A percentile compares a stretch with the other conserved stretches of the same genome.
Conservation (phyloP, 2,329 filamentous ascomycete genomes). For the Lithohypha guttulata region DNA sequence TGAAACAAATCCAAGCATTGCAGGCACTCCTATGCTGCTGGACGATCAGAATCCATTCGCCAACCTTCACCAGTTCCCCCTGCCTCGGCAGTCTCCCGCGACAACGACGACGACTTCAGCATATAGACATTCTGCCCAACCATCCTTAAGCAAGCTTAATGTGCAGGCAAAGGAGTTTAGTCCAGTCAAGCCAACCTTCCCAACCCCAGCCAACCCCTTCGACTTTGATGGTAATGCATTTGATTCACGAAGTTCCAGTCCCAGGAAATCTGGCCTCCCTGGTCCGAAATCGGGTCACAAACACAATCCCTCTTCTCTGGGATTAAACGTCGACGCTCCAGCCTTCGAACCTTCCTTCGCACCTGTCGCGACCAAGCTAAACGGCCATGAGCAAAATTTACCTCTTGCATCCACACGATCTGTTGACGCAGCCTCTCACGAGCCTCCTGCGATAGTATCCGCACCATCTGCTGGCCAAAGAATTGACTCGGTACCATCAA, state of each 20-base stretch:
- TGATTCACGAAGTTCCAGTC: conserved; percentile 11
- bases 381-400: too few species aligned
- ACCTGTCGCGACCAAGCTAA: too few species aligned
- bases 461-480: too few species aligned
- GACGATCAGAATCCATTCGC: conserved; percentile 19
- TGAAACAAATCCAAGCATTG: conserved; percentile 62
- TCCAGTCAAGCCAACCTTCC: conserved; percentile 38
- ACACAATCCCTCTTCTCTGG: conserved; percentile 5
- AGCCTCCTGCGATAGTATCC: too few species aligned
- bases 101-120: not conserved
- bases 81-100: too few species aligned
- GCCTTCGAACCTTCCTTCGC: conserved; percentile 52
- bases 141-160: conserved; percentile 69
- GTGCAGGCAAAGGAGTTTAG: conserved; percentile 78
- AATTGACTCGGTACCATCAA: conserved; percentile 11
- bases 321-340: conserved; percentile 59
- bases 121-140: conserved; percentile 17
- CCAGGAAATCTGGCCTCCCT: not conserved
- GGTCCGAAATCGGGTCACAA: not conserved
- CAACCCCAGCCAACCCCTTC: conserved; percentile 31
- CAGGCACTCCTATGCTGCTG: conserved; percentile 53
- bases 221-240: conserved; percentile 35
- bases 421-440: too few species aligned
- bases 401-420: too few species aligned
- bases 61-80: conserved; percentile 17